These are phyloP conservation scores for Pelomyxa schiedti DNA, from an alignment of 78 protist species.

Conservation along the genomic window DNA sequence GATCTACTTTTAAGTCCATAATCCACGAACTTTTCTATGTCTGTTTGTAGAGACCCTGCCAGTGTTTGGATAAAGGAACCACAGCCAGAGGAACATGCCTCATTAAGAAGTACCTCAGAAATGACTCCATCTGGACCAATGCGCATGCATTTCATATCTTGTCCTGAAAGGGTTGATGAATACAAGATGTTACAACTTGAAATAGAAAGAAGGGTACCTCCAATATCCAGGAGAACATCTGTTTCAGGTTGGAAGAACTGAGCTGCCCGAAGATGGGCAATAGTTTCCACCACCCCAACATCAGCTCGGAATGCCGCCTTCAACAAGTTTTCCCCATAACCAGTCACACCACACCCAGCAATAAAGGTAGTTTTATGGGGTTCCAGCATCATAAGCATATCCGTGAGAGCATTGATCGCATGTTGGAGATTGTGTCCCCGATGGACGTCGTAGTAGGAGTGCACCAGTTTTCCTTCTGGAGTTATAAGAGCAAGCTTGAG, in stretches of 20 bases:
- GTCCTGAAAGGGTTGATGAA: no score
- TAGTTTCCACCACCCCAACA: not conserved
- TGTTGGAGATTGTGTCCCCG: not conserved
- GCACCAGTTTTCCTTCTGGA: not conserved
- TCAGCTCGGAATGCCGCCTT: not conserved
- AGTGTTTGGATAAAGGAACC: not conserved
- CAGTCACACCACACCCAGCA: not conserved
- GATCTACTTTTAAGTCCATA: not conserved
- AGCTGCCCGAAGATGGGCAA: not conserved
- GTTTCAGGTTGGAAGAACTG: not conserved
- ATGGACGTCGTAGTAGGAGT: not conserved
- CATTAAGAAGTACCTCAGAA: not conserved
- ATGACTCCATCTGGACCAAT: not conserved
- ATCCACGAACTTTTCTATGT: not conserved
- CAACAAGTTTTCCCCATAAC: not conserved
- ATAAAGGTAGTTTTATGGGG: no score
- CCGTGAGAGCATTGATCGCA: not conserved
- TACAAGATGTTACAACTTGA: no score
- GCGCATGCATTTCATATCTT: no score
- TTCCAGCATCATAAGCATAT: not conserved
- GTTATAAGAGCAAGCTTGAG: not conserved
- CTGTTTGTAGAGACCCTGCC: not conserved
- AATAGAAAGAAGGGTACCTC: no score
- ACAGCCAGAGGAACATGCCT: not conserved
- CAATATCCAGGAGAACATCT: not conserved